These are phyloP conservation scores for Cladorrhinum sp. DNA, from an alignment of 2,329 filamentous ascomycete species.

Conservation along the genomic window DNA sequence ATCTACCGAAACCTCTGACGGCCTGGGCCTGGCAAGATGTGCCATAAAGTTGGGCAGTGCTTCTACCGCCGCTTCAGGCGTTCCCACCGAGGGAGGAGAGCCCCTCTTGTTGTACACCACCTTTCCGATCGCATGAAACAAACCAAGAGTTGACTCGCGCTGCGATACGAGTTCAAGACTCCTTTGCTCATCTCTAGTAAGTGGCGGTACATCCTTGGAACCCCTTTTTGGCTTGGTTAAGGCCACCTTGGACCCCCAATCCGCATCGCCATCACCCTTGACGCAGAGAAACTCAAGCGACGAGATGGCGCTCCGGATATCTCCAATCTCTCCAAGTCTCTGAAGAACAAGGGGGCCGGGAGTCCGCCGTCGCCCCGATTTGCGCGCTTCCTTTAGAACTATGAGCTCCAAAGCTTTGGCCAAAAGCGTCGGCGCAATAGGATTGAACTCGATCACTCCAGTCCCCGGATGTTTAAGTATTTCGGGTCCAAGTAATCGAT, in stretches of 20 bases:
- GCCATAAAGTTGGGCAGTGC: conserved; percentile 58
- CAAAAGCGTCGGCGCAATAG: conserved; percentile 81
- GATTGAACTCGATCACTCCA: conserved; percentile 85
- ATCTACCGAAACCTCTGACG: conserved; percentile 66
- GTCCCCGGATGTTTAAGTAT: conserved; percentile 78
- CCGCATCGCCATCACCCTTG: conserved; percentile 69
- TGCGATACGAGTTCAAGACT: conserved; percentile 79
- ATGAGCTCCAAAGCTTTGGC: conserved; percentile 79
- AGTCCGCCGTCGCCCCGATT: conserved; percentile 70
- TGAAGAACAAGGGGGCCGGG: conserved; percentile 78
- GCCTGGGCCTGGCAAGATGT: conserved; percentile 56
- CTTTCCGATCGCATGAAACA: conserved; percentile 95
- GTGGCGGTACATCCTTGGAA: conserved; percentile 50
- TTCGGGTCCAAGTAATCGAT: conserved; percentile 82
- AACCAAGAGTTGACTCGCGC: conserved; percentile 83
- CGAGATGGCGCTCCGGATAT: conserved; percentile 88
- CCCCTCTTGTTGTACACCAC: conserved; percentile 94
- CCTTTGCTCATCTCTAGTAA: conserved; percentile 76
- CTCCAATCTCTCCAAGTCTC: conserved; percentile 78
- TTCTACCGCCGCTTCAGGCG: conserved; percentile 45
- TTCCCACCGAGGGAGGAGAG: conserved; percentile 41
- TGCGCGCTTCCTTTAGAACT: conserved; percentile 78
- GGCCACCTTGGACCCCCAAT: conserved; percentile 71
- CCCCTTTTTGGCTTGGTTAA: conserved; percentile 67
- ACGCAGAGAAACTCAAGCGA: conserved; percentile 90